phyloP scores from a whole-genome alignment of 176 grass and related monocot genomes.

The Aegilops speltoides region DNA sequence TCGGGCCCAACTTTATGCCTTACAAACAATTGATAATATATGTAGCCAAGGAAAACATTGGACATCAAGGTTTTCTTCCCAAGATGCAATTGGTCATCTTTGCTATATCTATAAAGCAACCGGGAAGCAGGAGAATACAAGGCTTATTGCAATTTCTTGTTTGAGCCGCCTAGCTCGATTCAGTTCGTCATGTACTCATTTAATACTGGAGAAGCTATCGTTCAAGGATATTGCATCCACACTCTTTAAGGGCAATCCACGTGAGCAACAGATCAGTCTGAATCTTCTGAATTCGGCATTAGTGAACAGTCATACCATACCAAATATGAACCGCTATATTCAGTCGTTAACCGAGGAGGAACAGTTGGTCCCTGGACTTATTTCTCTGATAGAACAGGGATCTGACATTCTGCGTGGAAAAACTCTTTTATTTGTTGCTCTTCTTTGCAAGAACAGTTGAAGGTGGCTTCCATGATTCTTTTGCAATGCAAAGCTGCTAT shows the following conservation, averaged over 20 bases:
- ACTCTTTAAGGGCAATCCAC: conserved; percentile 72
- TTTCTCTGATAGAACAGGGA: conserved; percentile 80
- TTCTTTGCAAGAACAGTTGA: conserved; percentile 90
- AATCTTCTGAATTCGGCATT: conserved; percentile 84
- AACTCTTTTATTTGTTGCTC: conserved; percentile 76
- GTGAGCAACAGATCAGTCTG: conserved; percentile 84
- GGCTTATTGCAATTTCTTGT: conserved; percentile 89
- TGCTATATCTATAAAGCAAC: conserved; percentile 91
- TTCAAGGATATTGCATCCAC: conserved; percentile 74
- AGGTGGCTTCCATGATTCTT: conserved; percentile 91
- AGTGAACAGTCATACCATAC: conserved; percentile 56
- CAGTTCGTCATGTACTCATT: conserved; percentile 75
- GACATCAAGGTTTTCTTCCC: conserved; percentile 85
- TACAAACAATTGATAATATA: conserved; percentile 94
- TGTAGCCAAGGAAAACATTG: conserved; percentile 88
- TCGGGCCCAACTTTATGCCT: conserved; percentile 87
- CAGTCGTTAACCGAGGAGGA: conserved; percentile 75
- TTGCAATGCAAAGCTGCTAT: conserved; percentile 77
- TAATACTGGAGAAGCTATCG: conserved; percentile 69
- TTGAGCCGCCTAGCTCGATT: conserved; percentile 80
- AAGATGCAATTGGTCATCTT: conserved; percentile 81
- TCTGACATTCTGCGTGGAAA: conserved; percentile 85
- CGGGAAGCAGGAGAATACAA: conserved; percentile 88
- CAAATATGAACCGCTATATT: conserved; percentile 79
- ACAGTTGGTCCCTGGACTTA: conserved; percentile 63